These are phyloP conservation scores for Rhododendron williamsianum DNA, from an alignment of 148 eudicot species.

Conservation along the genomic window DNA sequence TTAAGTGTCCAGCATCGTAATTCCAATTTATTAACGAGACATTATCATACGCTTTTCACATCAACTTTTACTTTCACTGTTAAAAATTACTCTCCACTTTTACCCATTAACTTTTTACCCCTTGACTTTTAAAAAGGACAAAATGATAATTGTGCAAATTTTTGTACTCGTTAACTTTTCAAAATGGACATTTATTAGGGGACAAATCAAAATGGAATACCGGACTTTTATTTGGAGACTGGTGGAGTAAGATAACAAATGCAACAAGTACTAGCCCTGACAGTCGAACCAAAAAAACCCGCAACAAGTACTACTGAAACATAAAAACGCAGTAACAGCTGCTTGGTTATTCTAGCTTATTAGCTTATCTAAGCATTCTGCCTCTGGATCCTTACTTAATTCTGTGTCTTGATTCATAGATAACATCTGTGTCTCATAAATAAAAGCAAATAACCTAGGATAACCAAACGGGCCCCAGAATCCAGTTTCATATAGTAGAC, in stretches of 20 bases:
- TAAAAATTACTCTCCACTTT: too few relatives aligned
- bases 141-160: too few relatives aligned
- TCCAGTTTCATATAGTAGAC: neutral
- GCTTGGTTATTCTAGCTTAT: neutral
- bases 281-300: too few relatives aligned
- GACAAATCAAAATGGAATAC: neutral
- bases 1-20: too few relatives aligned
- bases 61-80: neutral
- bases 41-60: neutral
- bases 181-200: neutral
- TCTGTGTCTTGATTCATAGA: neutral
- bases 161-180: too few relatives aligned
- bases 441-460: neutral
- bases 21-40: neutral
- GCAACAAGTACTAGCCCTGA: neutral
- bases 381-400: neutral
- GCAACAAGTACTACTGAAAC: neutral
- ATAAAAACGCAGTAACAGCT: neutral
- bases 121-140: too few relatives aligned
- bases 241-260: neutral
- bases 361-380: neutral
- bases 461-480: neutral
- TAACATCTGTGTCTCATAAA: neutral
- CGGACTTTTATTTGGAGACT: too few relatives aligned
- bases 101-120: too few relatives aligned